Evolutionary conservation across 257 asterid genomes (phyloP).

Genomic region (Paulownia fortunei): DNA sequence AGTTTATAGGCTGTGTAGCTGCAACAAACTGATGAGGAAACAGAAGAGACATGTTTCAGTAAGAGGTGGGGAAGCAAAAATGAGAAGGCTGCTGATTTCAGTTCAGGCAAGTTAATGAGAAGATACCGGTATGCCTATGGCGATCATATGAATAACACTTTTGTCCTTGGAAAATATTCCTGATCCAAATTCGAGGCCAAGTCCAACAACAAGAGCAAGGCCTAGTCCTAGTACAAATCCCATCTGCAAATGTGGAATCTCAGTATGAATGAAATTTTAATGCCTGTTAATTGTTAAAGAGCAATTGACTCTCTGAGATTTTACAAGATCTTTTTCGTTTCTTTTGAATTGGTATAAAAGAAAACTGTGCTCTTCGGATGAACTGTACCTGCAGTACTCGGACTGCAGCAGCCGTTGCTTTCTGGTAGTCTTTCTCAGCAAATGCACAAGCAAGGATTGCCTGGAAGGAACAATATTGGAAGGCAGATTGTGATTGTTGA

Average conservation of each 20-base stretch:
- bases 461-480: constrained; percentile 29
- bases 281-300: too few species aligned
- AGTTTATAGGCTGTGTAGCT: constrained; percentile 71
- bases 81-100: too few species aligned
- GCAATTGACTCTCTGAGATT: too few species aligned
- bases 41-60: too few species aligned
- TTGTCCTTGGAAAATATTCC: constrained; percentile 83
- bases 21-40: constrained; percentile 64
- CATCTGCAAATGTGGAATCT: too few species aligned
- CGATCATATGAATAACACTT: constrained; percentile 58
- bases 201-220: constrained; percentile 70
- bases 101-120: too few species aligned
- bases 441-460: constrained; percentile 85
- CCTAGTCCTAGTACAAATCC: constrained; percentile 85
- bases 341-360: neutral
- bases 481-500: neutral
- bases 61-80: neutral
- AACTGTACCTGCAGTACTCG: constrained; percentile 69
- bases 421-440: constrained; percentile 73
- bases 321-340: neutral
- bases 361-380: neutral
- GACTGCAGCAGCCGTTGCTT: constrained; percentile 68
- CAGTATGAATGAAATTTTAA: too few species aligned
- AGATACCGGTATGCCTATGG: constrained; percentile 79
- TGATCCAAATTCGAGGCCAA: constrained; percentile 80